Evolutionary conservation across 2,329 filamentous ascomycete species (phyloP).

Genomic region (Fusarium sp.): DNA sequence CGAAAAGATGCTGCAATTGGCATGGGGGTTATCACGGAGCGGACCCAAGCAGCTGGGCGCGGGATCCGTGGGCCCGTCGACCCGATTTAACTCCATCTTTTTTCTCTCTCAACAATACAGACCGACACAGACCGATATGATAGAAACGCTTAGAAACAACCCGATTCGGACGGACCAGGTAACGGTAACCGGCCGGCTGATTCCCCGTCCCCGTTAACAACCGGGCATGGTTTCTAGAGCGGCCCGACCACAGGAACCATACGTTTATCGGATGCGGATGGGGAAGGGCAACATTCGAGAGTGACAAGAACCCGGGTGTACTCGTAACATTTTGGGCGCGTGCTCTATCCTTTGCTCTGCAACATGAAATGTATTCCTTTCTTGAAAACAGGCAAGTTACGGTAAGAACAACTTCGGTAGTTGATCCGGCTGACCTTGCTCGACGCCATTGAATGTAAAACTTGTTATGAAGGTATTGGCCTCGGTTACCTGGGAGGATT

Average conservation of each 20-base stretch:
- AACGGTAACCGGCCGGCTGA: conserved; percentile 7
- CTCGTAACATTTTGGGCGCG: neutral
- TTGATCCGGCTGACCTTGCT: neutral
- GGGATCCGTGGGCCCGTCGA: conserved; percentile 24
- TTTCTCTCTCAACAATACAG: conserved; percentile 4
- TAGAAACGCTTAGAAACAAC: neutral
- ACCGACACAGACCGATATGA: conserved; percentile 7
- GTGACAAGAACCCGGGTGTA: neutral
- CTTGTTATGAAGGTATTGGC: neutral
- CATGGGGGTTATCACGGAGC: conserved; percentile 22
- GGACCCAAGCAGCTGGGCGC: conserved; percentile 25
- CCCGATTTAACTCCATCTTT: conserved; percentile 27
- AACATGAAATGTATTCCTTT: neutral
- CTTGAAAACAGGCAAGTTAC: neutral
- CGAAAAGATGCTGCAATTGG: conserved; percentile 11
- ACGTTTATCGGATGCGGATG: neutral
- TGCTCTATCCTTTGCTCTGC: neutral
- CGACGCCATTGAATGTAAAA: neutral
- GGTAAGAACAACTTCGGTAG: neutral
- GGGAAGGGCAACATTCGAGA: neutral
- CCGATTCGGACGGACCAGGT: neutral
- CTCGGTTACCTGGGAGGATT: neutral
- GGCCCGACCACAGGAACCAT: conserved; percentile 20
- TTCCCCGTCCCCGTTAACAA: conserved; percentile 9
- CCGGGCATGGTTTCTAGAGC: conserved; percentile 12